Conservation (phyloP, 345 rosid genomes). For the Gossypium anomalum region DNA sequence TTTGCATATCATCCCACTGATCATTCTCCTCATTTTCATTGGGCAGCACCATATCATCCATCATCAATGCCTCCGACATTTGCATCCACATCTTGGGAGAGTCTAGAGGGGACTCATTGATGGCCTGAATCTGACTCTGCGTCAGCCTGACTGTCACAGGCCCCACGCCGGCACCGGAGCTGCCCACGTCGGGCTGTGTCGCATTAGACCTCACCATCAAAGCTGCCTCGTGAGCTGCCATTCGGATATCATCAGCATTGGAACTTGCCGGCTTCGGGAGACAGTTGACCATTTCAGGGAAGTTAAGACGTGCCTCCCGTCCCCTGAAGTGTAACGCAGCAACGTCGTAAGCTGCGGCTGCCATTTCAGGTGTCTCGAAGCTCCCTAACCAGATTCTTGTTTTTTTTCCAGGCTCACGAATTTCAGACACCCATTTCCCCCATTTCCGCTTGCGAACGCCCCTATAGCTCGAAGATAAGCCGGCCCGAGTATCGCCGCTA, state of each 20-base stretch:
- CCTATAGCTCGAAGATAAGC: constrained; percentile 34
- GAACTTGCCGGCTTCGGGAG: constrained; percentile 60
- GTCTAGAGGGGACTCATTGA: constrained; percentile 70
- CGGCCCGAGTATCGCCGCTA: constrained; percentile 11
- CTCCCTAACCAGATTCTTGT: constrained; percentile 89
- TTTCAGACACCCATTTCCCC: constrained; percentile 99
- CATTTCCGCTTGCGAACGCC: constrained; percentile 84
- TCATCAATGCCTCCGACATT: constrained; percentile 23
- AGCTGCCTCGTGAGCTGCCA: constrained; percentile 71
- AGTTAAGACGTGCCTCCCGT: constrained; percentile 54
- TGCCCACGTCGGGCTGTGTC: neutral
- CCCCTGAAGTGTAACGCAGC: constrained; percentile 76
- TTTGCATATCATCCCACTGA: constrained; percentile 16
- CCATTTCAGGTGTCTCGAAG: constrained; percentile 82
- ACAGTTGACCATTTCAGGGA: constrained; percentile 42
- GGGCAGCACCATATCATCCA: constrained; percentile 17
- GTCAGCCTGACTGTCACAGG: constrained; percentile 24
- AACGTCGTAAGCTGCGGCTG: constrained; percentile 83
- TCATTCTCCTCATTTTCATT: constrained; percentile 10
- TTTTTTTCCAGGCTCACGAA: constrained; percentile 82
- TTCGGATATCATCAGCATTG: constrained; percentile 49
- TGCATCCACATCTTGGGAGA: constrained; percentile 75
- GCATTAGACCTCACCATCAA: neutral
- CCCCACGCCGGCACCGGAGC: neutral
- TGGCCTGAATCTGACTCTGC: constrained; percentile 74